Conservation (phyloP, 2,329 filamentous ascomycete genomes). For the Calonectria multiphialidica region DNA sequence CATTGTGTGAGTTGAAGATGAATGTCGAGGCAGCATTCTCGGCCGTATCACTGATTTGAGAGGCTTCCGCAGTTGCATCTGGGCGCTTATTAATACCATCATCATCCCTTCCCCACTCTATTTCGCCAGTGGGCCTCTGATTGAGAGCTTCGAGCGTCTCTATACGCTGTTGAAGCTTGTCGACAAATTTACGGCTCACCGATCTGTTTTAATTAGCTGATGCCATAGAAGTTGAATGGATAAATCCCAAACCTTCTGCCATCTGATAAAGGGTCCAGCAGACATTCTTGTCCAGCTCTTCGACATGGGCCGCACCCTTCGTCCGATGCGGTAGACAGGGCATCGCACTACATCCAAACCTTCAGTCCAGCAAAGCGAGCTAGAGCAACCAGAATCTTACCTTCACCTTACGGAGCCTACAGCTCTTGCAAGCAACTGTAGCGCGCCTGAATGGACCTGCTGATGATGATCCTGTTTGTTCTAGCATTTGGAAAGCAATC, state of each 20-base stretch:
- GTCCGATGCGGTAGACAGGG: conserved; percentile 9
- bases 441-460: conserved; percentile 15
- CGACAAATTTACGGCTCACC: conserved; percentile 22
- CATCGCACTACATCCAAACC: conserved; percentile 17
- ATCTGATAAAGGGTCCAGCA: conserved; percentile 26
- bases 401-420: conserved; percentile 27
- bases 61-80: neutral
- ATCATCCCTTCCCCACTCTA: too few relatives aligned
- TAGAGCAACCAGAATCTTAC: neutral
- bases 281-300: conserved; percentile 24
- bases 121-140: neutral
- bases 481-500: conserved; percentile 5
- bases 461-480: conserved; percentile 10
- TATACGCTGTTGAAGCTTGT: conserved; percentile 28
- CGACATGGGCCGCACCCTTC: conserved; percentile 24
- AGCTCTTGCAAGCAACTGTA: conserved; percentile 24
- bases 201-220: conserved; percentile 9
- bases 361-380: neutral
- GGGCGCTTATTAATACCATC: too few relatives aligned
- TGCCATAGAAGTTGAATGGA: too few relatives aligned
- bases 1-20: neutral
- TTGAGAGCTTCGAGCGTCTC: conserved; percentile 26
- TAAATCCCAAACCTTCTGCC: conserved; percentile 20
- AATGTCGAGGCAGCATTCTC: neutral
- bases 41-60: neutral